A percentile compares a stretch with the other conserved stretches of the same genome.
Evolutionary conservation across 306 rosid species (phyloP).

Genomic region (Acacia crassicarpa): DNA sequence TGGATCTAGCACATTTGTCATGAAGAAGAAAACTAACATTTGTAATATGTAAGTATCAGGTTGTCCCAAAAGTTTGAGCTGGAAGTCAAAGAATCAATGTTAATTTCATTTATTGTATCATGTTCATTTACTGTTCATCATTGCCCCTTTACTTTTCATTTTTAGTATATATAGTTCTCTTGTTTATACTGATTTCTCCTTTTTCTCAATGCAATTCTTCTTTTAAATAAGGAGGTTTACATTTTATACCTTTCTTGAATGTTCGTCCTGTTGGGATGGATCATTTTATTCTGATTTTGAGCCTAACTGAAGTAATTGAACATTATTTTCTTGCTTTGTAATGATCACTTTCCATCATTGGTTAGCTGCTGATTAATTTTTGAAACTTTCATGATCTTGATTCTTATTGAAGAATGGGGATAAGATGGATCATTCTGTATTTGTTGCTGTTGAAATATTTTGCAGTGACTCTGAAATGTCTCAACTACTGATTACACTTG

Average conservation of each 20-base stretch:
- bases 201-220: not conserved
- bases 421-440: not conserved
- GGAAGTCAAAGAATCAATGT: not conserved
- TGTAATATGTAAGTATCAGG: not conserved
- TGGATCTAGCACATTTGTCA: not conserved
- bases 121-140: not conserved
- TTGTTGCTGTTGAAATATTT: conserved; percentile 17
- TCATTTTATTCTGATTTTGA: not conserved
- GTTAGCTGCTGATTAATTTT: not conserved
- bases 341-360: not conserved
- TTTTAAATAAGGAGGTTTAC: not conserved
- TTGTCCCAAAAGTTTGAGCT: not conserved
- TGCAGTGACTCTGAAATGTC: not conserved
- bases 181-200: not conserved
- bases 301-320: not conserved
- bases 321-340: not conserved
- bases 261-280: not conserved
- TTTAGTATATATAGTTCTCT: not conserved
- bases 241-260: not conserved
- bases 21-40: not conserved
- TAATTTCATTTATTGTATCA: not conserved
- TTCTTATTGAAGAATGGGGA: not conserved
- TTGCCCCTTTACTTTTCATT: not conserved
- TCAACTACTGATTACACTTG: not conserved
- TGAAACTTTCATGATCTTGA: not conserved